phyloP scores from a whole-genome alignment of 345 rosid genomes.

The Luvunga scandens region DNA sequence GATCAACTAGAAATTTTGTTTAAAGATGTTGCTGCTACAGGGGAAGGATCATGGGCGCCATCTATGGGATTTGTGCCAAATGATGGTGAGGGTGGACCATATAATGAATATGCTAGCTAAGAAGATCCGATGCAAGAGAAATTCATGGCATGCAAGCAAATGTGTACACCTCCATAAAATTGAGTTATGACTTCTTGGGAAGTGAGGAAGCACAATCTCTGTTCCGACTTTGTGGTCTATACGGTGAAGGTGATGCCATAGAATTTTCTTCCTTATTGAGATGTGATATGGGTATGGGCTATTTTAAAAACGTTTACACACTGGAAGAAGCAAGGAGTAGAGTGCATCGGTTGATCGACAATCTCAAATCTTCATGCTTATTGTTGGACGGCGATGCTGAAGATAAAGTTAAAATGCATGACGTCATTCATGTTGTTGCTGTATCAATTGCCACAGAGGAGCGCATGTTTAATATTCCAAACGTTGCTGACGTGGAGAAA shows the following conservation, averaged over 20 bases:
- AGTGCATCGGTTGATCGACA: not conserved
- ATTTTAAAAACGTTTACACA: not conserved
- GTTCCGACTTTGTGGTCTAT: not conserved
- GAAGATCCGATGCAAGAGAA: not conserved
- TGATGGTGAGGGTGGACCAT: too few relatives aligned
- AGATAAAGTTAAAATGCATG: too few relatives aligned
- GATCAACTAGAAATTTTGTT: too few relatives aligned
- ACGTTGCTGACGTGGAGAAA: too few relatives aligned
- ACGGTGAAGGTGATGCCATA: not conserved
- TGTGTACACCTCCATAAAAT: not conserved
- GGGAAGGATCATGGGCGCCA: too few relatives aligned
- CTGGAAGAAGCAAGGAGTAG: not conserved
- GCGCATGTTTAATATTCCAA: too few relatives aligned
- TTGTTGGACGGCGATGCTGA: not conserved
- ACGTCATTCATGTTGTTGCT: too few relatives aligned
- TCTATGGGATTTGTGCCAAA: too few relatives aligned
- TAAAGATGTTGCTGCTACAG: too few relatives aligned
- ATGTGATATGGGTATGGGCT: constrained; percentile 14
- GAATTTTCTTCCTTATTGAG: not conserved
- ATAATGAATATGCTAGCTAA: not conserved
- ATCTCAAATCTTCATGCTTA: constrained; percentile 22
- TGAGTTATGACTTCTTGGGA: not conserved
- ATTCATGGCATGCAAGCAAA: not conserved
- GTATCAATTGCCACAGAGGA: too few relatives aligned
- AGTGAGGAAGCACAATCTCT: not conserved